Percentiles rank a stretch among this genome's conserved stretches.
These are phyloP conservation scores for Fusarium sp. DNA, from an alignment of 2,329 filamentous ascomycete genomes.

Conservation along the genomic window DNA sequence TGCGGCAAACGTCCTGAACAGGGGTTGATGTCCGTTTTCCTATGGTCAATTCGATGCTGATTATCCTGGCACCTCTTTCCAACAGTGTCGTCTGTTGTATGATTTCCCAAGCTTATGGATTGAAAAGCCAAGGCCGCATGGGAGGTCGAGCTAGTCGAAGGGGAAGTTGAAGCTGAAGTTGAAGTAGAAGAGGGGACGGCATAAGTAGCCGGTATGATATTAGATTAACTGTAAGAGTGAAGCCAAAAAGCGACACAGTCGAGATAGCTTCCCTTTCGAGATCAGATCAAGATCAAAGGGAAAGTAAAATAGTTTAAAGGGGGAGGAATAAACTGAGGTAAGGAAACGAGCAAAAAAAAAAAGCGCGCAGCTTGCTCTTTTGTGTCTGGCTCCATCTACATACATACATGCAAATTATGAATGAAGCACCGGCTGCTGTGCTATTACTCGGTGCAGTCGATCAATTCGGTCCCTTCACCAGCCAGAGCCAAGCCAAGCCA, in stretches of 20 bases:
- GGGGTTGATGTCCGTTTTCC: slow-evolving; percentile 25
- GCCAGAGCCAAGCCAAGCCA: slow-evolving; percentile 37
- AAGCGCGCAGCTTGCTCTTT: slow-evolving; percentile 48
- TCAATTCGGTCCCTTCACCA: slow-evolving; percentile 39
- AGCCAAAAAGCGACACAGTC: slow-evolving; percentile 22
- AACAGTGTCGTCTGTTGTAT: slow-evolving; percentile 14
- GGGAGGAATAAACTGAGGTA: slow-evolving; percentile 13
- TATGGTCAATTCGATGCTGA: slow-evolving; percentile 16
- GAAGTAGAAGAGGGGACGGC: slow-evolving; percentile 31
- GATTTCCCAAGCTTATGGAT: slow-evolving; percentile 12
- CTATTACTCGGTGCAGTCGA: slow-evolving; percentile 28
- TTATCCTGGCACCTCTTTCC: slow-evolving; percentile 1
- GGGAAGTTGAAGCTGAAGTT: slow-evolving; percentile 18
- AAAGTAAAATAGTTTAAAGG: slow-evolving; percentile 11
- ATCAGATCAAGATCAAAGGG: slow-evolving; percentile 13
- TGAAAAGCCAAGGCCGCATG: slow-evolving; percentile 21
- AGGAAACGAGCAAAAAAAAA: slow-evolving; percentile 36
- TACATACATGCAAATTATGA: slow-evolving; percentile 43
- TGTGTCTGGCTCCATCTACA: slow-evolving; percentile 30
- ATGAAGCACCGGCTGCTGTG: slow-evolving; percentile 41
- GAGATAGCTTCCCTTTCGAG: slow-evolving; percentile 4
- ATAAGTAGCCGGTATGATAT: slow-evolving; percentile 27
- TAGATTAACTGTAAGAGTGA: slow-evolving; percentile 21
- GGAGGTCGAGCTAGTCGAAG: slow-evolving; percentile 35
- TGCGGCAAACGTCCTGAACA: slow-evolving; percentile 11